A percentile compares a stretch with the other conserved stretches of the same genome.
phyloP scores from a whole-genome alignment of 805 yeast genomes.

The Nadsonia fulvescens region DNA sequence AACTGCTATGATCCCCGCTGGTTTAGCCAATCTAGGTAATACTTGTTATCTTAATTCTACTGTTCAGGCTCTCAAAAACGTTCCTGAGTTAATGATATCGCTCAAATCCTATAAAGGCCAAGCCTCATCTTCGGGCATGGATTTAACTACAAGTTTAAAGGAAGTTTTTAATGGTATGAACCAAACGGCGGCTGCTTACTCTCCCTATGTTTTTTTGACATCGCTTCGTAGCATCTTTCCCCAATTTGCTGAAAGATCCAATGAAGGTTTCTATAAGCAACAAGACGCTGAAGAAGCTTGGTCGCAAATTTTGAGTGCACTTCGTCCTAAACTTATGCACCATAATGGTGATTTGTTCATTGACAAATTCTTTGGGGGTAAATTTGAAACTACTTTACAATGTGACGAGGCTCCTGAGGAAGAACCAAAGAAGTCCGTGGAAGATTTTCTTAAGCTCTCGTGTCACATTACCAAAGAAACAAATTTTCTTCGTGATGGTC shows the following conservation, averaged over 20 bases:
- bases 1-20: slow-evolving; percentile 33
- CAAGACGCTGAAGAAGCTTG: slow-evolving; percentile 97
- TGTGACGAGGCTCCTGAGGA: slow-evolving; percentile 42
- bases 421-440: slow-evolving; percentile 26
- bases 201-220: slow-evolving; percentile 49
- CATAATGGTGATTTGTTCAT: slow-evolving; percentile 22
- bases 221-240: slow-evolving; percentile 47
- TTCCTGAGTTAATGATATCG: slow-evolving; percentile 30
- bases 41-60: slow-evolving; percentile 66
- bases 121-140: slow-evolving; percentile 15
- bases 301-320: slow-evolving; percentile 49
- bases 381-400: slow-evolving; percentile 42
- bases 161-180: slow-evolving; percentile 17
- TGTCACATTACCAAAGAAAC: slow-evolving; percentile 80
- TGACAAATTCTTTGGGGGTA: slow-evolving; percentile 43
- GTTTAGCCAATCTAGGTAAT: slow-evolving; percentile 53
- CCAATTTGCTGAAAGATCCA: slow-evolving; percentile 65
- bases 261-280: slow-evolving; percentile 62
- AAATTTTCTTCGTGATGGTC: slow-evolving; percentile 76
- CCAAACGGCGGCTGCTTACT: slow-evolving; percentile 25
- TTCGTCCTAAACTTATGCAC: slow-evolving; percentile 25
- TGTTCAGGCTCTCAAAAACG: slow-evolving; percentile 33
- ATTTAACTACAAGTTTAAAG: slow-evolving; percentile 17
- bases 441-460: slow-evolving; percentile 51
- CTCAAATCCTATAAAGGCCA: slow-evolving; percentile 23